A percentile compares a stretch with the other conserved stretches of the same genome.
These are phyloP conservation scores for Alternaria panax DNA, from an alignment of 2,329 filamentous ascomycete genomes.

Conservation along the genomic window DNA sequence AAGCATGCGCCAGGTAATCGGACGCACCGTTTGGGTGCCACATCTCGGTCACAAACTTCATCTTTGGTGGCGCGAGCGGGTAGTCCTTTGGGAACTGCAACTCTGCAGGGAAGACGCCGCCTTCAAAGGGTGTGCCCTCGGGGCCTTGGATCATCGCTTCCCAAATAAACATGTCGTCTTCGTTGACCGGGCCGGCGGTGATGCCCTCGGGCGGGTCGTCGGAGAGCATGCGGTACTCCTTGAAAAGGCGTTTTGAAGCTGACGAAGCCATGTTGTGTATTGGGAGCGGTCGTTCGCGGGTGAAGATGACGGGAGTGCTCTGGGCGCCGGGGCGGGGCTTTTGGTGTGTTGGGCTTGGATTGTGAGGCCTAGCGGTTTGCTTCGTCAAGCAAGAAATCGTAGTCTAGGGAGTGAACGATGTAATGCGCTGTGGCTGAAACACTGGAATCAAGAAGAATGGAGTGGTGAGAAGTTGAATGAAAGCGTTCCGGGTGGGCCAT, in stretches of 20 bases:
- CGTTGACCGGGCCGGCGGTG: conserved; percentile 87
- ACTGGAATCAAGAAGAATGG: background rate
- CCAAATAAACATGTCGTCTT: conserved; percentile 96
- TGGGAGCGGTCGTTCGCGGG: background rate
- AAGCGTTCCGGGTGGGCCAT: background rate
- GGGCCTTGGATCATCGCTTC: conserved; percentile 96
- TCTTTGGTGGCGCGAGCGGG: conserved; percentile 84
- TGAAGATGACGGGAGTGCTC: background rate
- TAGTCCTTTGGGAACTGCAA: conserved; percentile 86
- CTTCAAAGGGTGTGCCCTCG: conserved; percentile 94
- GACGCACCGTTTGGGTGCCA: conserved; percentile 87
- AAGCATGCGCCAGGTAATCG: background rate
- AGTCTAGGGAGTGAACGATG: background rate
- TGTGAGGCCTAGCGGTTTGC: background rate
- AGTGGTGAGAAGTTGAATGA: background rate
- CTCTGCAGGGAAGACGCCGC: conserved; percentile 88
- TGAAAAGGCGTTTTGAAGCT: conserved; percentile 80
- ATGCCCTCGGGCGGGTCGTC: conserved; percentile 98
- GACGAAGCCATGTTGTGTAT: conserved; percentile 57
- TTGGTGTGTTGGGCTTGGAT: background rate
- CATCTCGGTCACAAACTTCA: conserved; percentile 84
- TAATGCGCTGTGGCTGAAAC: background rate
- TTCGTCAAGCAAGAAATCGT: background rate
- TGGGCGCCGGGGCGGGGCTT: background rate
- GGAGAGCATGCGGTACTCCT: conserved; percentile 93